Base-by-base conservation (phyloP, 768 basidiomycete species). In the Gloeophyllum trabeum region DNA sequence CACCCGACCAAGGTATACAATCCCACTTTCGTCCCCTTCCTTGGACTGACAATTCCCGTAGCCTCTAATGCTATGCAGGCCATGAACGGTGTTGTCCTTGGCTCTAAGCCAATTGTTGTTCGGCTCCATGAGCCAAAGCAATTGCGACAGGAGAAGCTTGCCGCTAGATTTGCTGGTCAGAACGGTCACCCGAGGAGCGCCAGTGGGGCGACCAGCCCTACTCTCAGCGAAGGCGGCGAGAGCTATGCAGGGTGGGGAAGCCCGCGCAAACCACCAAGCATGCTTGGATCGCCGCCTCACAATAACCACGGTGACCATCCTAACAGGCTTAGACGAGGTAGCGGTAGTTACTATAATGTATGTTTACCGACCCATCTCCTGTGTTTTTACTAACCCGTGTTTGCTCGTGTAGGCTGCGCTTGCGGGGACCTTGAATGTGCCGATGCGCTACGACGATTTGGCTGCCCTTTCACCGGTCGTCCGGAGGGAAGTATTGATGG, bases 81-180 rank as follows among this genome's bases (percentile, higher is more conserved):
- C 6, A 91, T 93, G 89, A 89, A 93, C 43, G 87, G 88, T 13
- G 56, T 63, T 12, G 62, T 73, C 21, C 44, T 93, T 21, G 86
- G 85, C 23, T 62, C 69, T 12, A 89, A 91, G 55, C 76, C 83
- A 42, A 69, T 94, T 28, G 81, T 87, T 1, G 91, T 94, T 21
- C 76, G 91, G 32, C 62, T 93, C 41, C 89, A 93, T 50, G 91
- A 93, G 59, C 90, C 89, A 6, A 92, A 90, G 57, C 85, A 89
- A 55, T 61, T 91, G n/a, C 74, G 91, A 18, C 84, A 90, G 56
- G 87, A 89, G 62, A 90, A 91, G 50, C 67, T 91, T 6, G 87
- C 87, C 12, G 80, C 81, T 43, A 71, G 86, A n/a, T 89, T 85
- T 52, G 76, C 66, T 38, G 62, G 74, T 4, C 76, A 80, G 49